Conservation (phyloP, 371 early-diverging fungal genomes). For the Haplosporangium sp. region DNA sequence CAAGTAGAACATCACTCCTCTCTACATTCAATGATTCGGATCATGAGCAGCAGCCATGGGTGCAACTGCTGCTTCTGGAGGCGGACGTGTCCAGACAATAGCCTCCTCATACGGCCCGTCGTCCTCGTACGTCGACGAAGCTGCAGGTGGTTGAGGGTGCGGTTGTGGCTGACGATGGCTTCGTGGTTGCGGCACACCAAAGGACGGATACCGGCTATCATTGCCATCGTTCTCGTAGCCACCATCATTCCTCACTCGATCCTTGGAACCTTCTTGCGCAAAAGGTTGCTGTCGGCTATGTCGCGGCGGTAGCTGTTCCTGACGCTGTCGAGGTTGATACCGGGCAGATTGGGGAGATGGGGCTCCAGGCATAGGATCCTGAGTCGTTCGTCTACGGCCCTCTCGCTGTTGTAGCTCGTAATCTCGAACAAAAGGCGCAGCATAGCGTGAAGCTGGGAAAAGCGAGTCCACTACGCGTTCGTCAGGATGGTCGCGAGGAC, state of each 20-base stretch:
- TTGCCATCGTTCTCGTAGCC: not conserved
- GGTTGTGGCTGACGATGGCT: not conserved
- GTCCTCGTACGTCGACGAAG: constrained; percentile 6
- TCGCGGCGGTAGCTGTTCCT: not conserved
- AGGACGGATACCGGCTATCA: not conserved
- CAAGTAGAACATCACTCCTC: not conserved
- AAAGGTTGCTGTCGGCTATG: no score
- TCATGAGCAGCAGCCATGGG: not conserved
- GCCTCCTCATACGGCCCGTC: constrained; percentile 36
- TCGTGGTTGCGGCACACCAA: not conserved
- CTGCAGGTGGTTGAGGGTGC: not conserved
- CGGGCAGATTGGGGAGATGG: not conserved
- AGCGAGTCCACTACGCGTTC: not conserved
- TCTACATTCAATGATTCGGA: not conserved
- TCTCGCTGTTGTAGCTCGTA: constrained; percentile 45
- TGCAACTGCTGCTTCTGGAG: not conserved
- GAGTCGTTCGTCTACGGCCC: constrained; percentile 21
- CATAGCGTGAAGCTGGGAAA: constrained; percentile 50
- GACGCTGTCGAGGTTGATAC: not conserved
- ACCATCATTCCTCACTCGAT: not conserved
- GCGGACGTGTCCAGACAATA: constrained; percentile 22
- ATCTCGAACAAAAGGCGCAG: constrained; percentile 43
- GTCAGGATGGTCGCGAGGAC: constrained; percentile 1
- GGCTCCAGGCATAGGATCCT: constrained; percentile 4
- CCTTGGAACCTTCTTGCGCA: no score